Conservation (phyloP, 2,329 filamentous ascomycete genomes). For the Cordyceps pruinosa region DNA sequence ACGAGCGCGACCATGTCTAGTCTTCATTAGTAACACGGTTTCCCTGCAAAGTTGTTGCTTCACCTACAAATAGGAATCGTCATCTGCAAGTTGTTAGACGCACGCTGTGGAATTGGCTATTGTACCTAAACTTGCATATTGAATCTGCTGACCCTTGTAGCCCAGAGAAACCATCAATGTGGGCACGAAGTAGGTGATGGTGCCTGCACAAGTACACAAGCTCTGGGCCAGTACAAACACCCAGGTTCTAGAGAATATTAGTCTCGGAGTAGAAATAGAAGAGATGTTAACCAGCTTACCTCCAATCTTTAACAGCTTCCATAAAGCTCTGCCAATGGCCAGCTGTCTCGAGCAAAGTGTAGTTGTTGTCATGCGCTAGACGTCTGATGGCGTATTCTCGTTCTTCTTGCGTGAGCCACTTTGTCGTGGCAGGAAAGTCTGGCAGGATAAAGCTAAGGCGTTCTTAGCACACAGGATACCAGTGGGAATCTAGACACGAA, state of each 20-base stretch:
- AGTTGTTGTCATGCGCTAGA: not conserved
- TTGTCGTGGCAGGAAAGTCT: constrained; percentile 19
- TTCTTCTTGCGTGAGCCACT: constrained; percentile 18
- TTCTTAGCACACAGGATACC: not conserved
- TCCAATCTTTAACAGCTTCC: constrained; percentile 5
- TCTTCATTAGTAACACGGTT: not conserved
- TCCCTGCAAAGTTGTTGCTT: not conserved
- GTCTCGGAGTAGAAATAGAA: not conserved
- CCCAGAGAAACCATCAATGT: constrained; percentile 8
- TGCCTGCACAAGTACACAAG: constrained; percentile 10
- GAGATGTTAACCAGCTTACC: no score
- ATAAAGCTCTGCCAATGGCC: constrained; percentile 5
- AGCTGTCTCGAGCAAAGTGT: not conserved
- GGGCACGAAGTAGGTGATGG: constrained; percentile 12
- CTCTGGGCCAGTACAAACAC: constrained; percentile 8
- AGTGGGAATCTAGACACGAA: not conserved
- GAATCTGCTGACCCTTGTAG: constrained; percentile 7
- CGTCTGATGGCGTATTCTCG: constrained; percentile 16
- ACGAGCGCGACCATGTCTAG: constrained; percentile 10
- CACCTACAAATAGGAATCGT: constrained; percentile 11
- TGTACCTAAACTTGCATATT: constrained; percentile 10
- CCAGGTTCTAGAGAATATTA: constrained; percentile 2
- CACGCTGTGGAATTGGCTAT: not conserved
- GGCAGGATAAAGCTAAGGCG: constrained; percentile 16
- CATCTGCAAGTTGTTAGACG: not conserved